Base-by-base conservation (phyloP, 2,329 filamentous ascomycete genomes). In the Fusarium keratoplasticum region DNA sequence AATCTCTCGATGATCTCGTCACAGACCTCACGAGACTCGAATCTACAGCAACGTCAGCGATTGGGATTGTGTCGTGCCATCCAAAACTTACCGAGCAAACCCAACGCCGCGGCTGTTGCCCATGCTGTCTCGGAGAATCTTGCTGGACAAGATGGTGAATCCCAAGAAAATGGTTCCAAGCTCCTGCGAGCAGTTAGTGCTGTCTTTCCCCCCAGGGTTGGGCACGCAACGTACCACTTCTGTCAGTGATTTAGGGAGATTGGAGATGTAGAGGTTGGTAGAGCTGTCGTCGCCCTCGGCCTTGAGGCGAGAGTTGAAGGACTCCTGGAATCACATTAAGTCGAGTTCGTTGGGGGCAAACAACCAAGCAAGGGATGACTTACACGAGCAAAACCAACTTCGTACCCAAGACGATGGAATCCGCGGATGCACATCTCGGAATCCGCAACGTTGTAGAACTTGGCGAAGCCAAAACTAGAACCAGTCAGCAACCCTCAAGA, bases 261-360 rank as follows among this genome's bases (percentile, higher is more conserved):
- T 99, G 31, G 97, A 99, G 72, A 98, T 95, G 84, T 99, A 99
- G 73, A 99, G 90, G 82, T 99, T 99, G 74, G 96, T 98, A 55
- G 97, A 98, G 47, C 84, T 80, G 61, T 93, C 94, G 80, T 99
- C 96, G 65, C 95, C 93, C 80, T 98, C 94, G 54, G 96, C 96
- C 88, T 99, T 98, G 78, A 99, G 93, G 77, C 97, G 95, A 76
- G 95, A 95, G 84, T 99, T 99, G 86, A 98, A 98, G 22, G 96
- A 98, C 87, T 98, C 96, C 93, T 97, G 67, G 13, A 25, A 8
- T 33, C n/a, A 40, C 25, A 47, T 72, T 59, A 76, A 67, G 35
- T 54, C 20, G 40, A 11, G 31, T 13, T 27, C 20, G 31, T 52
- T 29, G 16, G 18, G 18, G 31, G 11, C 11, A 10, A 16, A 38